These are phyloP conservation scores for Pilobolus umbonatus DNA, from an alignment of 192 early-diverging fungal genomes.

Conservation along the genomic window DNA sequence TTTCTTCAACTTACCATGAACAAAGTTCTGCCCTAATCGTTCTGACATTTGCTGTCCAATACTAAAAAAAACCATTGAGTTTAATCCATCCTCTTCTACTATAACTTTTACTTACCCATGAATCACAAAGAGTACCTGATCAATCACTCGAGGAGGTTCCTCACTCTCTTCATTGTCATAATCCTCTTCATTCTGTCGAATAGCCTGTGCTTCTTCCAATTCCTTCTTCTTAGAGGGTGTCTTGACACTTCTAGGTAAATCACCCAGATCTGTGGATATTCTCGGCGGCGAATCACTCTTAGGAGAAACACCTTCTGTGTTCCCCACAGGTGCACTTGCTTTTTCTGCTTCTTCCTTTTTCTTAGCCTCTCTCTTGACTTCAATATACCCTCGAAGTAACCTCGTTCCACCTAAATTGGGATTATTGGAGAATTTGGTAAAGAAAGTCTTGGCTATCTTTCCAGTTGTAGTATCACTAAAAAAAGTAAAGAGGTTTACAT, in stretches of 20 bases:
- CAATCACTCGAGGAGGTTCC: slow-evolving; percentile 58
- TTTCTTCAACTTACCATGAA: slow-evolving; percentile 36
- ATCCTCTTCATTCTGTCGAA: slow-evolving; percentile 36
- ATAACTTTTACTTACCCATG: slow-evolving; percentile 49
- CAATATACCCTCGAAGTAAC: slow-evolving; percentile 68
- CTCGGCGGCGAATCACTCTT: slow-evolving; percentile 19
- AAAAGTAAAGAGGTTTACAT: background rate
- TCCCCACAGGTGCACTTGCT: background rate
- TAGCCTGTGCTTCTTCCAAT: background rate
- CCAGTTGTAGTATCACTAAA: slow-evolving; percentile 27
- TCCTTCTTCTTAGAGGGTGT: slow-evolving; percentile 2
- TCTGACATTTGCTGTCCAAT: slow-evolving; percentile 83
- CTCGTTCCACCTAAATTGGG: slow-evolving; percentile 60
- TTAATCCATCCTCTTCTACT: background rate
- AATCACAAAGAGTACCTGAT: slow-evolving; percentile 78
- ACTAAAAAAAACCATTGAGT: slow-evolving; percentile 21
- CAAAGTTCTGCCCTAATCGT: slow-evolving; percentile 43
- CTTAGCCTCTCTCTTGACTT: slow-evolving; percentile 51
- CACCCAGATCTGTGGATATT: slow-evolving; percentile 5
- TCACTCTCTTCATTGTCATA: slow-evolving; percentile 46
- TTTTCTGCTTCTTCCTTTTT: slow-evolving; percentile 1
- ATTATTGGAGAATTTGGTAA: slow-evolving; percentile 50
- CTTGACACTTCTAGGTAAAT: background rate
- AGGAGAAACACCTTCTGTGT: background rate
- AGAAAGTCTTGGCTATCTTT: slow-evolving; percentile 41